Evolutionary conservation across 2,329 filamentous ascomycete genomes (phyloP).

Genomic region (Exophiala calicioides): DNA sequence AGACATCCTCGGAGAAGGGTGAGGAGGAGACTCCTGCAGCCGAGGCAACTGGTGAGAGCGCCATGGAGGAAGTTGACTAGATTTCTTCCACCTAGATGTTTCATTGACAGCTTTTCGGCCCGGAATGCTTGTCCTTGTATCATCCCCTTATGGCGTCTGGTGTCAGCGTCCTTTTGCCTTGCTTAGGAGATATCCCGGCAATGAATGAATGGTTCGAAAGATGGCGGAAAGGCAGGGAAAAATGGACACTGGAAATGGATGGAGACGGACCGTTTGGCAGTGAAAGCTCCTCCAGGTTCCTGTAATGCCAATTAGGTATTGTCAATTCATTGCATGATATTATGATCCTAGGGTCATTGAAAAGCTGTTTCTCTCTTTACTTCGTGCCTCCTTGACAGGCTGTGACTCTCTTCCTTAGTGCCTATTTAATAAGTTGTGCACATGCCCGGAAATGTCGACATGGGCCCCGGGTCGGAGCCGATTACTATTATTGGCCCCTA

Average conservation of each 20-base stretch:
- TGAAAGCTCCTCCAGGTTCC: conserved; percentile 11
- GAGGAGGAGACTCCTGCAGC: conserved; percentile 59
- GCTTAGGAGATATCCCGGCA: conserved; percentile 28
- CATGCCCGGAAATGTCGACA: no score
- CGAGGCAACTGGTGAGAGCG: conserved; percentile 75
- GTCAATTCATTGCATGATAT: conserved; percentile 15
- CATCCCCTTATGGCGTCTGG: conserved; percentile 21
- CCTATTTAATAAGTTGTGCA: no score
- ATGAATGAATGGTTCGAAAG: conserved; percentile 26
- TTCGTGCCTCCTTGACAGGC: no score
- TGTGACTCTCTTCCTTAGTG: no score
- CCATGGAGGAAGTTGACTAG: conserved; percentile 99
- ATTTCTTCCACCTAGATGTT: conserved; percentile 32
- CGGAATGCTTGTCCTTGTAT: conserved; percentile 22
- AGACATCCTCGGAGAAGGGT: conserved; percentile 62
- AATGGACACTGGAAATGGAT: conserved; percentile 11
- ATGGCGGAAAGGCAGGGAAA: conserved; percentile 13
- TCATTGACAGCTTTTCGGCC: conserved; percentile 13
- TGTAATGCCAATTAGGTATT: conserved; percentile 4
- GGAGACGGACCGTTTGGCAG: conserved; percentile 9
- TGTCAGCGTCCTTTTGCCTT: conserved; percentile 17
- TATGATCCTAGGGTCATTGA: conserved; percentile 3
- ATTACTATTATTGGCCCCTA: no score
- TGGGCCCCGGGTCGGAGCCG: no score
- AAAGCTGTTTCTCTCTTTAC: not conserved